These are phyloP conservation scores for Tolypocladium tundrense DNA, from an alignment of 2,329 filamentous ascomycete species.

Conservation along the genomic window DNA sequence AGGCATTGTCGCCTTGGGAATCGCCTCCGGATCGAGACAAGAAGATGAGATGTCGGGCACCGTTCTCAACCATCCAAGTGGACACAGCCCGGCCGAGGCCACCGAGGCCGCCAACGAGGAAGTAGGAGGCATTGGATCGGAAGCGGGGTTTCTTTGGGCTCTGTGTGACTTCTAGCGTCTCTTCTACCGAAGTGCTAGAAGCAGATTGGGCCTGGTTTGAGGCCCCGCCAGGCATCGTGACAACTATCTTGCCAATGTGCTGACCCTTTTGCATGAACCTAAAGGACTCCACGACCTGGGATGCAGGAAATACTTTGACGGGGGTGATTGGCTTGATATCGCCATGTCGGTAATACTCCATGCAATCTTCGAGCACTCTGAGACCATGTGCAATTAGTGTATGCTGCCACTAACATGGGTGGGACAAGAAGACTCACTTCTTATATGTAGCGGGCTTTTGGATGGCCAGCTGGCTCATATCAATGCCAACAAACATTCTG, in stretches of 20 bases:
- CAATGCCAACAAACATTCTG: conserved; percentile 20
- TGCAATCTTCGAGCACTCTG: not conserved
- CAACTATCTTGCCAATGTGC: conserved; percentile 11
- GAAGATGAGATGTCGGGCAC: conserved; percentile 16
- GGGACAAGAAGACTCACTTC: not conserved
- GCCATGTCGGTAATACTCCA: not conserved
- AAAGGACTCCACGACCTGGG: conserved; percentile 8
- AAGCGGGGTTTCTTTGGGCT: conserved; percentile 1
- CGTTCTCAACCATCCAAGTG: conserved; percentile 9
- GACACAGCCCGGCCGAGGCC: conserved; percentile 10
- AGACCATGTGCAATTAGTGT: not conserved
- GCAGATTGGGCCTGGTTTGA: not conserved
- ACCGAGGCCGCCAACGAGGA: conserved; percentile 11
- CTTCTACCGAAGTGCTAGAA: not conserved
- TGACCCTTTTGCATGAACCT: conserved; percentile 9
- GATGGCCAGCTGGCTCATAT: conserved; percentile 10
- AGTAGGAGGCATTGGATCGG: conserved; percentile 5
- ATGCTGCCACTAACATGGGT: not conserved
- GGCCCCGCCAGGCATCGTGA: conserved; percentile 5
- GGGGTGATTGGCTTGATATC: conserved; percentile 5
- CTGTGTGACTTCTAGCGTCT: not conserved
- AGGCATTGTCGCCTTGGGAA: not conserved
- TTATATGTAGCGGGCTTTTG: not conserved
- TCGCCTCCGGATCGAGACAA: conserved; percentile 8
- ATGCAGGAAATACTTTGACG: conserved; percentile 6